Conservation (phyloP, 2,329 filamentous ascomycete genomes). For the Acrodontium crateriforme region DNA sequence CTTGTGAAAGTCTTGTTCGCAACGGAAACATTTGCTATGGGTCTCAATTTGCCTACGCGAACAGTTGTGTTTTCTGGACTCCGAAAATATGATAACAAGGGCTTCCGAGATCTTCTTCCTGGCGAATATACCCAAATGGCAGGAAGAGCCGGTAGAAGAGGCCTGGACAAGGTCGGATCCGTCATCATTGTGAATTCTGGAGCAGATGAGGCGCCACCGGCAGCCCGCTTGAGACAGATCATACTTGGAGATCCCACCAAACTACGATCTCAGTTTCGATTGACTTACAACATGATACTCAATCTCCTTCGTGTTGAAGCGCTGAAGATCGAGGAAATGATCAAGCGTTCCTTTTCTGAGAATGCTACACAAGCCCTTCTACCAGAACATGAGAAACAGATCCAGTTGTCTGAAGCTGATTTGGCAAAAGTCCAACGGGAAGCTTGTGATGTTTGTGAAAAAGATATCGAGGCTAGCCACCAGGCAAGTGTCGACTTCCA, state of each 20-base stretch:
- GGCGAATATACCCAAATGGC: constrained; percentile 99
- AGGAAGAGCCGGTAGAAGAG: constrained; percentile 81
- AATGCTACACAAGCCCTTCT: constrained; percentile 90
- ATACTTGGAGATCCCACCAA: constrained; percentile 93
- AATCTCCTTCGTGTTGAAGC: constrained; percentile 91
- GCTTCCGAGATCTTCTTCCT: constrained; percentile 78
- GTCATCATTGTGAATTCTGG: constrained; percentile 82
- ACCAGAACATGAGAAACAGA: constrained; percentile 89
- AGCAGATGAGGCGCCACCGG: constrained; percentile 76
- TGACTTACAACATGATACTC: constrained; percentile 99
- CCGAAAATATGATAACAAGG: constrained; percentile 86
- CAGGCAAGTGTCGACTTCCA: constrained; percentile 68
- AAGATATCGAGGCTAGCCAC: constrained; percentile 67
- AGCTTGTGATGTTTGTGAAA: constrained; percentile 66
- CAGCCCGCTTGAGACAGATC: constrained; percentile 74
- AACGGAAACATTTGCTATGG: constrained; percentile 98
- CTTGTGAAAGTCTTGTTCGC: constrained; percentile 95
- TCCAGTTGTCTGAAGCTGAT: constrained; percentile 83
- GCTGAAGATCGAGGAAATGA: constrained; percentile 98
- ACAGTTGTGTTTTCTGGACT: constrained; percentile 97
- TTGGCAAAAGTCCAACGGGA: constrained; percentile 82
- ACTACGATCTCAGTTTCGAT: constrained; percentile 83
- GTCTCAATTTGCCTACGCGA: constrained; percentile 83
- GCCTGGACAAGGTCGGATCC: constrained; percentile 80
- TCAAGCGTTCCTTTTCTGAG: constrained; percentile 97